Evolutionary conservation across 2,329 filamentous ascomycete genomes (phyloP).

Genomic region (Fusarium sublunatum): DNA sequence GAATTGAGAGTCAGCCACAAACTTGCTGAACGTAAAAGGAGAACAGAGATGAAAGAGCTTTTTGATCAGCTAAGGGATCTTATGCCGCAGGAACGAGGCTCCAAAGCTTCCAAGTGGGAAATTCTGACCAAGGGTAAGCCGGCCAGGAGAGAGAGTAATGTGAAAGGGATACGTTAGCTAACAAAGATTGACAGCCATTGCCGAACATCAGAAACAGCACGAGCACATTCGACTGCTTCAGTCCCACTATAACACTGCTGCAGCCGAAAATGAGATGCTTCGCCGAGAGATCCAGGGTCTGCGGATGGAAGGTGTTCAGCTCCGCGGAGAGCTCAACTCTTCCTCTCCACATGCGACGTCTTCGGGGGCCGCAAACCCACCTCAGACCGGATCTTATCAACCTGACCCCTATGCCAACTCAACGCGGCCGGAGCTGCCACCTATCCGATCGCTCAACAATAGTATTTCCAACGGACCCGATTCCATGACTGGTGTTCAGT

Average conservation of each 20-base stretch:
- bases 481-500: constrained; percentile 75
- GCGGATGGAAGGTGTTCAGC: constrained; percentile 61
- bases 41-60: constrained; percentile 89
- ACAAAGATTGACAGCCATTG: constrained; percentile 61
- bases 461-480: constrained; percentile 61
- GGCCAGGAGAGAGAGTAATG: not conserved
- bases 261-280: constrained; percentile 60
- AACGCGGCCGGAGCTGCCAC: constrained; percentile 65
- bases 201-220: constrained; percentile 67
- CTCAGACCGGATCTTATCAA: constrained; percentile 44
- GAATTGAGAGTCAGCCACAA: constrained; percentile 87
- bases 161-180: constrained; percentile 15
- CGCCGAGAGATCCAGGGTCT: constrained; percentile 61
- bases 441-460: constrained; percentile 64
- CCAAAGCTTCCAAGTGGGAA: constrained; percentile 91
- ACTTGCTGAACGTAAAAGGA: constrained; percentile 82
- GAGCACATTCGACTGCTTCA: constrained; percentile 62
- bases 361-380: constrained; percentile 25
- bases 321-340: constrained; percentile 53
- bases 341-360: constrained; percentile 45
- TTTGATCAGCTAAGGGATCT: constrained; percentile 84
- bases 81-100: constrained; percentile 82
- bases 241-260: constrained; percentile 56
- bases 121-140: constrained; percentile 82
- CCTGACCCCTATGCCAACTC: constrained; percentile 49